phyloP scores from a whole-genome alignment of 208 protist genomes.

The Crithidia thermophila region DNA sequence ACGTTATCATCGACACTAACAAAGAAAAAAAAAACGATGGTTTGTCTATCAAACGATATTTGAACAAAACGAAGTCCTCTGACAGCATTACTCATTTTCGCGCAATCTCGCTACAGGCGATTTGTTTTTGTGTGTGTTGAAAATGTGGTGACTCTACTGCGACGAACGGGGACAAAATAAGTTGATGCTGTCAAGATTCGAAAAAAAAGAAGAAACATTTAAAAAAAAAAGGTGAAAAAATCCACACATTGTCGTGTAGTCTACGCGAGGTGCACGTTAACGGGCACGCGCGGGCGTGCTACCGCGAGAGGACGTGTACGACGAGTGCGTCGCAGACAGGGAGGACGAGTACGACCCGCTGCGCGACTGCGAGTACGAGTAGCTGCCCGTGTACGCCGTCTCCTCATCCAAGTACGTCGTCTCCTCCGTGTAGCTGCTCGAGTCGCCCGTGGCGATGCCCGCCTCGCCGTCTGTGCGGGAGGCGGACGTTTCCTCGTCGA shows the following conservation, averaged over 20 bases:
- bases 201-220: neutral
- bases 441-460: constrained; percentile 4
- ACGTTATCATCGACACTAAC: no score
- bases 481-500: constrained; percentile 40
- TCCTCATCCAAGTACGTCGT: constrained; percentile 45
- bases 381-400: constrained; percentile 22
- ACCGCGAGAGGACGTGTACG: neutral
- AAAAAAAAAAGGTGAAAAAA: neutral
- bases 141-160: no score
- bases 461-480: constrained; percentile 7
- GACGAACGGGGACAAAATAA: neutral
- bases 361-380: constrained; percentile 20
- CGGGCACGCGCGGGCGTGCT: neutral
- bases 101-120: no score
- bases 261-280: neutral
- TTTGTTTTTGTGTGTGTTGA: no score
- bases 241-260: neutral
- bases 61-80: neutral
- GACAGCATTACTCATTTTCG: neutral
- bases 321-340: constrained; percentile 8
- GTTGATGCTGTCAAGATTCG: no score
- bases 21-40: constrained; percentile 17
- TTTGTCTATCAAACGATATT: neutral
- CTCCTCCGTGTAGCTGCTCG: constrained; percentile 39
- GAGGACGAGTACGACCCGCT: constrained; percentile 31